Base-by-base conservation (phyloP, 2,329 filamentous ascomycete species). In the Lasiodiplodia theobromae region DNA sequence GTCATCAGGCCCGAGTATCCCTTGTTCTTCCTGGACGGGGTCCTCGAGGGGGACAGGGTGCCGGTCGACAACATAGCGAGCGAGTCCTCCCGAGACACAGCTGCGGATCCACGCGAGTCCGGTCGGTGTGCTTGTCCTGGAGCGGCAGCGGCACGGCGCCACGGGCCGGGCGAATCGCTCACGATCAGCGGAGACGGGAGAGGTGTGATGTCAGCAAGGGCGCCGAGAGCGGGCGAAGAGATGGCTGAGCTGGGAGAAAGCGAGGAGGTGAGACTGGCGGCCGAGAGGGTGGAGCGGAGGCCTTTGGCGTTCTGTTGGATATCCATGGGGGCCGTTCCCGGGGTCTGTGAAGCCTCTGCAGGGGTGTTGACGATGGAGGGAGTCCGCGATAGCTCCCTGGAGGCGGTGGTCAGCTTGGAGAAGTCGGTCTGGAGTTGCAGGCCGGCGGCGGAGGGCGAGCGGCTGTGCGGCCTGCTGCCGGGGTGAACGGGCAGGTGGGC, bases 141-240 rank as follows among this genome's bases (percentile, higher is more conserved):
- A 28, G 28, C 28, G 28, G 73, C 71, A 52, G 73, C 74, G 53
- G 77, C 76, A 49, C 78, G 75, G 67, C 75, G 77, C 83, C 83
- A 84, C 71, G 80, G 77, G 18, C 77, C 77, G 5, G 82, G 79
- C 40, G 80, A 81, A 68, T 81, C 80, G 70, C 74, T 75, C 69
- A 82, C 78, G 10, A 78, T 74, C 72, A 85, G 75, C 34, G 84
- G 84, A 14, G 83, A 85, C 6, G 84, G 84, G n/a, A 86, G 77
- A 47, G 84, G 84, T n/a, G 83, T 86, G 65, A 86, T 78, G 72
- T 86, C 83, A 54, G 79, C 73, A 74, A 86, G 80, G 14, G 83
- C 81, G 69, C 81, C 80, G 25, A 86, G 78, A 31, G 81, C 82
- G 28, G 84, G 84, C 68, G 83, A 85, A 31, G 82, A 80, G 25